These are phyloP conservation scores for Echinosophora koreensis DNA, from an alignment of 306 rosid genomes.

Conservation along the genomic window DNA sequence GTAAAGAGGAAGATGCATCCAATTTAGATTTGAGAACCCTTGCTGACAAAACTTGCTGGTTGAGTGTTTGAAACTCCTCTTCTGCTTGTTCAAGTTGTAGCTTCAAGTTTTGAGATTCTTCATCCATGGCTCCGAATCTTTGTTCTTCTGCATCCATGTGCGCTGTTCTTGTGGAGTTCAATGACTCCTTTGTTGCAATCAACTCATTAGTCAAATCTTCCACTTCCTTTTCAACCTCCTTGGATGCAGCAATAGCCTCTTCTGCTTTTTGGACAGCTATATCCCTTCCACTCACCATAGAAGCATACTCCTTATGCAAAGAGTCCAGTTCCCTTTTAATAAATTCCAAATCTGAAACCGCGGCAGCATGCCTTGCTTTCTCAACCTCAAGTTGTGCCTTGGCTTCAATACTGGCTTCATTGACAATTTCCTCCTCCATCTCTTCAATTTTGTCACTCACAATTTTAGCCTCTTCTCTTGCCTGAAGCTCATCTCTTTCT, in stretches of 20 bases:
- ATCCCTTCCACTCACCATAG: conserved; percentile 66
- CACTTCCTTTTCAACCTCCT: conserved; percentile 77
- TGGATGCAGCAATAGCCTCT: conserved; percentile 78
- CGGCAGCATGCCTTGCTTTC: conserved; percentile 63
- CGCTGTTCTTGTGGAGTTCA: conserved; percentile 63
- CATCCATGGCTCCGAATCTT: conserved; percentile 64
- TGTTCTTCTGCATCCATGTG: conserved; percentile 76
- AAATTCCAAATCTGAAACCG: conserved; percentile 70
- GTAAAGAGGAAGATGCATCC: conserved; percentile 72
- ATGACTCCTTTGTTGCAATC: conserved; percentile 71
- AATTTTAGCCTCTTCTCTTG: conserved; percentile 73
- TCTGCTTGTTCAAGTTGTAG: conserved; percentile 75
- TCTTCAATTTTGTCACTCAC: conserved; percentile 82
- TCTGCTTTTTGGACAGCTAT: conserved; percentile 71
- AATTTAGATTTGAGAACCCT: conserved; percentile 79
- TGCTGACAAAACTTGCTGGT: conserved; percentile 67
- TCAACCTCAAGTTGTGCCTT: conserved; percentile 86
- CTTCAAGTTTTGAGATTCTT: conserved; percentile 70
- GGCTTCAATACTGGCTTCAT: conserved; percentile 85
- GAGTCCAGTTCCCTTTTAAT: conserved; percentile 68
- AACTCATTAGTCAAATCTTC: conserved; percentile 77
- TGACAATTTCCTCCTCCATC: conserved; percentile 85
- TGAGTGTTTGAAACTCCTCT: conserved; percentile 68
- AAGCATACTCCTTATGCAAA: conserved; percentile 64
- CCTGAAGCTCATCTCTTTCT: conserved; percentile 73